Evolutionary conservation across 1,284 basidiomycete genomes (phyloP).

Genomic region (Albatrellus sp.): DNA sequence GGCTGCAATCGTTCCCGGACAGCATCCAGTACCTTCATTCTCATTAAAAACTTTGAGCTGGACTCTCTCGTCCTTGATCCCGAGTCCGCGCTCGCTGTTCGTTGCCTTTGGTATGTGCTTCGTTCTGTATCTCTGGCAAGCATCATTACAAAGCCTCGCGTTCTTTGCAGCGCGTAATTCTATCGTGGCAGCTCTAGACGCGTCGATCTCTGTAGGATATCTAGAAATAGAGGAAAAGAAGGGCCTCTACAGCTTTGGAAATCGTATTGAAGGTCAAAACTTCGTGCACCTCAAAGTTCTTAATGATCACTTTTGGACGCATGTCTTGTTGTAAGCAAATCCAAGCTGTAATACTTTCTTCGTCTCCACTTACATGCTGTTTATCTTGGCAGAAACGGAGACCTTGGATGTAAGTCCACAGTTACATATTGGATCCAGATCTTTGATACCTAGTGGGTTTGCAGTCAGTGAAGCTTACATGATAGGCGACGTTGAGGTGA

Average conservation of each 20-base stretch:
- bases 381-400: slow-evolving; percentile 36
- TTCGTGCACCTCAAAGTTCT: slow-evolving; percentile 53
- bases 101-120: slow-evolving; percentile 12
- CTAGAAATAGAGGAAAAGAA: slow-evolving; percentile 52
- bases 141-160: background rate
- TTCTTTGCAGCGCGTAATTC: slow-evolving; percentile 42
- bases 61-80: background rate
- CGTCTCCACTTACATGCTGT: slow-evolving; percentile 9
- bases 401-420: slow-evolving; percentile 53
- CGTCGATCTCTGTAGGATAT: slow-evolving; percentile 45
- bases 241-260: slow-evolving; percentile 45
- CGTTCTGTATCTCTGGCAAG: background rate
- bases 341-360: slow-evolving; percentile 5
- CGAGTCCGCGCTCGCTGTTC: slow-evolving; percentile 11
- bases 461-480: slow-evolving; percentile 84
- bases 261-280: slow-evolving; percentile 35
- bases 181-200: slow-evolving; percentile 44
- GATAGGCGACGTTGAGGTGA: slow-evolving; percentile 68
- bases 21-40: background rate
- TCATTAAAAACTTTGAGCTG: background rate
- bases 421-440: background rate
- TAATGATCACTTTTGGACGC: slow-evolving; percentile 71
- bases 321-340: slow-evolving; percentile 48
- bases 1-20: background rate
- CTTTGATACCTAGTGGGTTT: slow-evolving; percentile 4